Conservation (phyloP, 1,284 basidiomycete species). For the Puccinia brachypodii region DNA sequence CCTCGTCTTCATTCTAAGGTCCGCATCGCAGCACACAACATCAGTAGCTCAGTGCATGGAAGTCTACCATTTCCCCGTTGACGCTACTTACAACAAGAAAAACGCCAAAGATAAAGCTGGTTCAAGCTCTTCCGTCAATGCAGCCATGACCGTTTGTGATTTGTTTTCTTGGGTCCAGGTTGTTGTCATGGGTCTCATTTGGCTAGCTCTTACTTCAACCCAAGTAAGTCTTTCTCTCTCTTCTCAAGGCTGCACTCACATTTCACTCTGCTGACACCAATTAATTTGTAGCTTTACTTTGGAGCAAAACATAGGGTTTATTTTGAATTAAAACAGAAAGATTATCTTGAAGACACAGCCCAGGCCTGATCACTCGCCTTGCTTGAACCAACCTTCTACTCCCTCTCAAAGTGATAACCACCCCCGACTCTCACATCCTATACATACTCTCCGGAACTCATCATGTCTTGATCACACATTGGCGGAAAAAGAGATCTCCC, state of each 20-base stretch:
- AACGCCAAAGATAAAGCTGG: neutral
- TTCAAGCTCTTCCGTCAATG: constrained; percentile 31
- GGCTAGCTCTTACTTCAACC: constrained; percentile 8
- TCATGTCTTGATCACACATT: too few relatives aligned
- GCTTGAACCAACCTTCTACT: neutral
- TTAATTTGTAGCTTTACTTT: constrained; percentile 38
- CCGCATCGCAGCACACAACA: constrained; percentile 7
- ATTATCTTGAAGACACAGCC: constrained; percentile 29
- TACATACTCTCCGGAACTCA: neutral
- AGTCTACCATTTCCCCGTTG: constrained; percentile 39
- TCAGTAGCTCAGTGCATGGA: constrained; percentile 36
- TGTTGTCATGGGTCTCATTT: constrained; percentile 28
- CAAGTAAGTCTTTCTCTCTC: constrained; percentile 19
- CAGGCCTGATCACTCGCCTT: neutral
- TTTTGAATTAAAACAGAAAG: constrained; percentile 35
- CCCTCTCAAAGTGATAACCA: neutral
- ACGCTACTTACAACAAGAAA: constrained; percentile 14
- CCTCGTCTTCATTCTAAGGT: constrained; percentile 25
- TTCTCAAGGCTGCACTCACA: neutral
- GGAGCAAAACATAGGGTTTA: constrained; percentile 27
- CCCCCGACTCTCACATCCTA: neutral
- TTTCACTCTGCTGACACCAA: neutral
- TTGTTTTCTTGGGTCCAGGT: constrained; percentile 44
- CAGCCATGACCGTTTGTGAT: constrained; percentile 44
- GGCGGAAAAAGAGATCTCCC: too few relatives aligned